phyloP scores from a whole-genome alignment of 2,329 filamentous ascomycete genomes.

The Pseudogymnoascus sp. region DNA sequence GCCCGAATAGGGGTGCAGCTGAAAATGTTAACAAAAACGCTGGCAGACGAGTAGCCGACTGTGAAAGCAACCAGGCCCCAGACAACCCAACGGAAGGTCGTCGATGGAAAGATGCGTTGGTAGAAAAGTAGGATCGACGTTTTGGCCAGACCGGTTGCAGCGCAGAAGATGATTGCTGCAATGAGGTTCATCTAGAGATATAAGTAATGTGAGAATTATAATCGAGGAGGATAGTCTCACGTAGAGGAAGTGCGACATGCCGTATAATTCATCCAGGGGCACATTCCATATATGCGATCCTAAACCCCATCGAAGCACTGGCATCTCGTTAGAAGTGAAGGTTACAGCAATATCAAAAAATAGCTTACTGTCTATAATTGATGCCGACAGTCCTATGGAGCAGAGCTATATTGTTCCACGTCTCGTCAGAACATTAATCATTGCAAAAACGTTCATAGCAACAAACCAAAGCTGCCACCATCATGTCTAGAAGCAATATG shows the following conservation, averaged over 20 bases:
- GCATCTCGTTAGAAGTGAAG: background rate
- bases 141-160: slow-evolving; percentile 21
- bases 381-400: slow-evolving; percentile 9
- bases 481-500: slow-evolving; percentile 12
- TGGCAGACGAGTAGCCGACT: slow-evolving; percentile 20
- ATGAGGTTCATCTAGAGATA: slow-evolving; percentile 16
- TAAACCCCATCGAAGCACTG: slow-evolving; percentile 20
- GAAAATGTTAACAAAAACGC: slow-evolving; percentile 23
- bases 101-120: slow-evolving; percentile 23
- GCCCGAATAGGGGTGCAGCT: slow-evolving; percentile 23
- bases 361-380: slow-evolving; percentile 14
- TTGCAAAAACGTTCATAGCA: background rate
- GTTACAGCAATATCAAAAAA: background rate
- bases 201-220: slow-evolving; percentile 11
- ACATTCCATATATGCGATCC: slow-evolving; percentile 22
- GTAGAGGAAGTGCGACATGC: slow-evolving; percentile 9
- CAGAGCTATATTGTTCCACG: background rate
- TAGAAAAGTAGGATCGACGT: slow-evolving; percentile 25
- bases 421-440: background rate
- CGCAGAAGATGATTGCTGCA: slow-evolving; percentile 19
- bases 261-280: slow-evolving; percentile 11
- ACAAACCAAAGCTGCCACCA: slow-evolving; percentile 10
- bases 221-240: background rate
- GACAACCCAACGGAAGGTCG: slow-evolving; percentile 18
- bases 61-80: slow-evolving; percentile 22